Conservation (phyloP, 805 yeast genomes). For the Saccharomycopsis sp. region DNA sequence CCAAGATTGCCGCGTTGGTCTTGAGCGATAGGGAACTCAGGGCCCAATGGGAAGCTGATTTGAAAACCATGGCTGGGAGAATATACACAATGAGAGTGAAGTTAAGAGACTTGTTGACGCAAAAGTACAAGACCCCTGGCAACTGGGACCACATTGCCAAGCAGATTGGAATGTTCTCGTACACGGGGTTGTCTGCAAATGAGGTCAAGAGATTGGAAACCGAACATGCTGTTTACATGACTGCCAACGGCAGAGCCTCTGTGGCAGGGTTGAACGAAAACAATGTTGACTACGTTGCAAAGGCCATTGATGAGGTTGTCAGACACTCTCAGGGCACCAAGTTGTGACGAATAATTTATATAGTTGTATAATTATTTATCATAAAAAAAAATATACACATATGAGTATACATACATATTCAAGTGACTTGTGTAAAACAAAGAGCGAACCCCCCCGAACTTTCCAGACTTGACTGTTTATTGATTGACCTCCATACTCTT, state of each 20-base stretch:
- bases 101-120: constrained; percentile 53
- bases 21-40: constrained; percentile 52
- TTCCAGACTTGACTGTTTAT: no score
- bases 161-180: constrained; percentile 96
- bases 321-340: constrained; percentile 10
- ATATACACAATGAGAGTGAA: constrained; percentile 61
- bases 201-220: constrained; percentile 66
- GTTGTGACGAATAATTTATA: no score
- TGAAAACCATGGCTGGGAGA: constrained; percentile 69
- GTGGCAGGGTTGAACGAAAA: constrained; percentile 78
- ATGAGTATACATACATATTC: no score
- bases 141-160: constrained; percentile 80
- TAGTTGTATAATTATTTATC: not conserved
- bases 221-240: constrained; percentile 72
- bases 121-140: constrained; percentile 40
- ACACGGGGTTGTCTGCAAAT: constrained; percentile 65
- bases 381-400: no score
- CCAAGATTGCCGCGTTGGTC: constrained; percentile 76
- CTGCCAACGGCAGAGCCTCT: constrained; percentile 85
- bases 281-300: constrained; percentile 69
- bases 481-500: no score
- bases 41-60: constrained; percentile 74
- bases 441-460: no score
- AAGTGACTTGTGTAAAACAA: no score
- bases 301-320: constrained; percentile 44